Conservation (phyloP, 805 yeast species). For the Lipomyces yamanashiensis region DNA sequence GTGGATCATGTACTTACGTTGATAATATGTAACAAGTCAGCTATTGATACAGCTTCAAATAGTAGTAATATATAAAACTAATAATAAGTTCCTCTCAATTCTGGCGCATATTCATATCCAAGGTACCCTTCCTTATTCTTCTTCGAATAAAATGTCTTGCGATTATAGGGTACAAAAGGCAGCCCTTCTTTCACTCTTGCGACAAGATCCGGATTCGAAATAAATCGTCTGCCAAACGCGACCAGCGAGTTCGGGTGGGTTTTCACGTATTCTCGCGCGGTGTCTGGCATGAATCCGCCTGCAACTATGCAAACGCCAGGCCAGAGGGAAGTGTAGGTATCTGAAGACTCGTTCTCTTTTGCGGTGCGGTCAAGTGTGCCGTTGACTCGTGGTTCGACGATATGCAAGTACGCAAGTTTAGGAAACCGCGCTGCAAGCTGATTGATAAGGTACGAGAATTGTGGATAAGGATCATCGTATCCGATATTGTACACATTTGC, state of each 20-base stretch:
- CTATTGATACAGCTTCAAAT: background rate
- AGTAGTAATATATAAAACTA: background rate
- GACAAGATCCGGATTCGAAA: conserved; percentile 62
- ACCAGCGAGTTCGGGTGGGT: conserved; percentile 38
- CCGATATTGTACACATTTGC: conserved; percentile 42
- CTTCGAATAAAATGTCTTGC: conserved; percentile 53
- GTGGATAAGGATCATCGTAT: conserved; percentile 46
- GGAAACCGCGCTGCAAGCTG: conserved; percentile 50
- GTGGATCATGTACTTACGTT: too few species aligned
- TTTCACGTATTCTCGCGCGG: conserved; percentile 18
- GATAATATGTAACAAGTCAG: too few species aligned
- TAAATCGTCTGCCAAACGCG: conserved; percentile 56
- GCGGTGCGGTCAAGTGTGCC: conserved; percentile 33
- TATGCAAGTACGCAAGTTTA: conserved; percentile 50
- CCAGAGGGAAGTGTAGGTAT: conserved; percentile 20
- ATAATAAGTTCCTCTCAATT: conserved; percentile 20
- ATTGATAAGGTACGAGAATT: conserved; percentile 50
- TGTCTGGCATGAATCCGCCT: conserved; percentile 33
- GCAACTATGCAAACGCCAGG: conserved; percentile 33
- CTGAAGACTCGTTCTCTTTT: conserved; percentile 5
- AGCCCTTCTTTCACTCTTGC: conserved; percentile 50
- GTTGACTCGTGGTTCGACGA: conserved; percentile 54
- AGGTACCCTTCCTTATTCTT: conserved; percentile 22
- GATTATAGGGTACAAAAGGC: conserved; percentile 52
- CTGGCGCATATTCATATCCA: conserved; percentile 19